A percentile compares a stretch with the other conserved stretches of the same genome.
Evolutionary conservation across 176 grass and related monocot genomes (phyloP).

Genomic region (Rhynchospora tenuis): DNA sequence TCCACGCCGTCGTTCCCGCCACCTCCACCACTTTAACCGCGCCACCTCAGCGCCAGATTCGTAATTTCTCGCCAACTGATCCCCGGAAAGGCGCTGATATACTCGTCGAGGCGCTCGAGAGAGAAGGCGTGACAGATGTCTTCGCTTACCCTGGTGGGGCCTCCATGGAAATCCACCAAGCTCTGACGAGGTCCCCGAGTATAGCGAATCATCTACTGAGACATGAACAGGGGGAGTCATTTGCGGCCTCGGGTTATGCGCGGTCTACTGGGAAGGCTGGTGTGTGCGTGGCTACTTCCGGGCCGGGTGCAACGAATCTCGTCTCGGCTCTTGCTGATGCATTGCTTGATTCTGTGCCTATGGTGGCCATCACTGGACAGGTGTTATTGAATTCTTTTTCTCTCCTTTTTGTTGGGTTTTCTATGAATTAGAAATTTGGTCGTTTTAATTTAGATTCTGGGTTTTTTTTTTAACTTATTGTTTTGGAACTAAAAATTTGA

Average conservation of each 20-base stretch:
- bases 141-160: slow-evolving; percentile 96
- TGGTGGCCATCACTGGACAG: slow-evolving; percentile 95
- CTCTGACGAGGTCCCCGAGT: slow-evolving; percentile 75
- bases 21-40: neutral
- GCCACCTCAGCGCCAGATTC: slow-evolving; percentile 31
- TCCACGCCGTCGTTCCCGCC: neutral
- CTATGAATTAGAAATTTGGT: neutral
- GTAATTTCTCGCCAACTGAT: slow-evolving; percentile 39
- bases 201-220: slow-evolving; percentile 90
- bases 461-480: neutral
- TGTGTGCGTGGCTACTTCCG: slow-evolving; percentile 91
- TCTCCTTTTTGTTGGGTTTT: neutral
- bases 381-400: slow-evolving; percentile 8
- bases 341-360: slow-evolving; percentile 85
- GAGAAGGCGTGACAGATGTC: slow-evolving; percentile 64
- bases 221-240: slow-evolving; percentile 93
- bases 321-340: slow-evolving; percentile 95
- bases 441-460: neutral
- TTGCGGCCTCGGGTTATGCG: slow-evolving; percentile 80
- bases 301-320: slow-evolving; percentile 91
- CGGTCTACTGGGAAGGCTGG: slow-evolving; percentile 70
- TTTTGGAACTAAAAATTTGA: neutral
- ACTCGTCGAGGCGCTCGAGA: slow-evolving; percentile 92
- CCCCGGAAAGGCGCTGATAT: slow-evolving; percentile 92
- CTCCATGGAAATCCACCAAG: slow-evolving; percentile 99